phyloP scores from a whole-genome alignment of 179 eudicot species.

The Carnegiea gigantea region DNA sequence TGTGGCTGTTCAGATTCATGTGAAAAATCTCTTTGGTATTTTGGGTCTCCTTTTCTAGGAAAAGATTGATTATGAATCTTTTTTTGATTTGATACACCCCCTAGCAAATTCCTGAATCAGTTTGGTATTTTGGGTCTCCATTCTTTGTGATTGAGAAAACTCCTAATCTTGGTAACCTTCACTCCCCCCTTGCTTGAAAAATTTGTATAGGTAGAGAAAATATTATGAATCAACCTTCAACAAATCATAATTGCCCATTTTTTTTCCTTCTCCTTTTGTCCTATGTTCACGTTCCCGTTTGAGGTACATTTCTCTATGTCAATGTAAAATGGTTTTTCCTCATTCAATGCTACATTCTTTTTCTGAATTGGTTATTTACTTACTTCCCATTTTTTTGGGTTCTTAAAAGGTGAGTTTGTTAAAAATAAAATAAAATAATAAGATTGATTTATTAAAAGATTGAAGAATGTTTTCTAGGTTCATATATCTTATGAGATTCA shows the following conservation, averaged over 20 bases:
- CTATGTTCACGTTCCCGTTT: slow-evolving; percentile 19
- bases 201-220: slow-evolving; percentile 28
- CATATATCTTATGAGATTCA: no score
- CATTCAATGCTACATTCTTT: no score
- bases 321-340: background rate
- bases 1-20: no score
- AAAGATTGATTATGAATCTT: background rate
- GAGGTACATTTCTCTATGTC: slow-evolving; percentile 33
- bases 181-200: background rate
- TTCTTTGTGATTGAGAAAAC: background rate
- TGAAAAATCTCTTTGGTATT: no score
- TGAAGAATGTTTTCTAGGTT: no score
- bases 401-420: background rate
- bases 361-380: background rate
- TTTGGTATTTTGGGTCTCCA: background rate
- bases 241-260: slow-evolving; percentile 27
- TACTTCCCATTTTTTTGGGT: slow-evolving; percentile 2
- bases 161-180: background rate
- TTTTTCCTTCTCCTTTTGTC: slow-evolving; percentile 16
- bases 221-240: slow-evolving; percentile 31
- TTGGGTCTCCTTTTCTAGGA: background rate
- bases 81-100: background rate
- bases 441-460: no score
- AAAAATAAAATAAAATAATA: no score
- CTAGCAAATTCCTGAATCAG: background rate